phyloP scores from a whole-genome alignment of 495 filamentous ascomycete genomes.

The Clavariopsis aquatica region DNA sequence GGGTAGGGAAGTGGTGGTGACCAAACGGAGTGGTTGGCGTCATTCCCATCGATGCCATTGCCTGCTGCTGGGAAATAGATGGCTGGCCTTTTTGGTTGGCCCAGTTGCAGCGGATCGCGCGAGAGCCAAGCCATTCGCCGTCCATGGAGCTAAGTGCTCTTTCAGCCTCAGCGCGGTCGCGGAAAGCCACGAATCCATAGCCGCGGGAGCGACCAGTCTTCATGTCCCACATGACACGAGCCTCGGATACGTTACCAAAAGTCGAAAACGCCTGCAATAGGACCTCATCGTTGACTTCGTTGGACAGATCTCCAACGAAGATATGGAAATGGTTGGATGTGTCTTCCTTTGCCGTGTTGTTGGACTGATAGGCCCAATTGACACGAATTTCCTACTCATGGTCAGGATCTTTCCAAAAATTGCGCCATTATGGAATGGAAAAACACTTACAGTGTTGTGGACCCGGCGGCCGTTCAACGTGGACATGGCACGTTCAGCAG shows the following conservation, averaged over 20 bases:
- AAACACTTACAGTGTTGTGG: slow-evolving; percentile 77
- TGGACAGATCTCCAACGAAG: slow-evolving; percentile 97
- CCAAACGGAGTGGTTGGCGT: slow-evolving; percentile 95
- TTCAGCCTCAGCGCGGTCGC: slow-evolving; percentile 90
- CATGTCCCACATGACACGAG: slow-evolving; percentile 99
- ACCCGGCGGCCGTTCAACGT: slow-evolving; percentile 94
- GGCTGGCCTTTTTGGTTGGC: slow-evolving; percentile 99
- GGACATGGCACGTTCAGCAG: slow-evolving; percentile 94
- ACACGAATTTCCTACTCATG: slow-evolving; percentile 86
- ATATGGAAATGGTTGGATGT: slow-evolving; percentile 99
- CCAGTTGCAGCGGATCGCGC: slow-evolving; percentile 99
- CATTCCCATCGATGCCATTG: slow-evolving; percentile 98
- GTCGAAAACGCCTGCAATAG: slow-evolving; percentile 93
- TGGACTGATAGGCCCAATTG: slow-evolving; percentile 99
- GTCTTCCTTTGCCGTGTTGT: slow-evolving; percentile 91
- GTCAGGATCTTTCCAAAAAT: background rate
- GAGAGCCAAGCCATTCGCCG: slow-evolving; percentile 98
- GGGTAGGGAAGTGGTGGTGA: slow-evolving; percentile 96
- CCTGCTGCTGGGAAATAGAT: slow-evolving; percentile 95
- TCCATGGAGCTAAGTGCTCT: slow-evolving; percentile 98
- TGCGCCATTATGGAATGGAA: background rate
- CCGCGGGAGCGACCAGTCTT: slow-evolving; percentile 97
- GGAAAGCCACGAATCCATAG: slow-evolving; percentile 98
- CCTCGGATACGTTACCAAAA: slow-evolving; percentile 96
- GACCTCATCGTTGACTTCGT: slow-evolving; percentile 98